Evolutionary conservation across 495 filamentous ascomycete genomes (phyloP).

Genomic region (Lepidopterella palustris): DNA sequence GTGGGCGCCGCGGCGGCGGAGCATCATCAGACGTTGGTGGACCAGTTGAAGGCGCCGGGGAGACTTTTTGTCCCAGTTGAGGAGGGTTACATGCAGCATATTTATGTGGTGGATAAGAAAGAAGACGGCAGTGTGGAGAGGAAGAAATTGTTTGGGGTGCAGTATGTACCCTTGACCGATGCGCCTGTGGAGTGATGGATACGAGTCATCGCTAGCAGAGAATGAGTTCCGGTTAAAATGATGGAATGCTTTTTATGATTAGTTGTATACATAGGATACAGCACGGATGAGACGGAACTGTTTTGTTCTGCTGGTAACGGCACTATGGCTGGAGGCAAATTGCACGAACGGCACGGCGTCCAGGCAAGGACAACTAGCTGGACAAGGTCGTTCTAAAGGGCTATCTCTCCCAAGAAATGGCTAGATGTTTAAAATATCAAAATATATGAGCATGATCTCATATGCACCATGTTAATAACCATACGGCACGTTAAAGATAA

Average conservation of each 20-base stretch:
- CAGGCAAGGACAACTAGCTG: no score
- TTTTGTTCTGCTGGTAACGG: neutral
- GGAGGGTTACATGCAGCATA: slow-evolving; percentile 58
- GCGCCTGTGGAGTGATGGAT: slow-evolving; percentile 48
- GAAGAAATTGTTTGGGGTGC: slow-evolving; percentile 73
- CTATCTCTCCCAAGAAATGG: no score
- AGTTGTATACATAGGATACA: neutral
- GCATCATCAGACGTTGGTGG: slow-evolving; percentile 65
- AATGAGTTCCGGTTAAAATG: neutral
- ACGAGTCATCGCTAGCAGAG: neutral
- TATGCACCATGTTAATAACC: no score
- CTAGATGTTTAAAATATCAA: no score
- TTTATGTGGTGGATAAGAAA: slow-evolving; percentile 89
- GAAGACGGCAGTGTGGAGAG: slow-evolving; percentile 64
- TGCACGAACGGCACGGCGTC: no score
- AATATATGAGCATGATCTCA: no score
- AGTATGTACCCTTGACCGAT: slow-evolving; percentile 93
- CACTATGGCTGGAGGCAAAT: neutral
- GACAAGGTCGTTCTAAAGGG: no score
- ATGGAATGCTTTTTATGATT: neutral
- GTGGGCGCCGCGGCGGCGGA: slow-evolving; percentile 81
- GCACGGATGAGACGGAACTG: neutral
- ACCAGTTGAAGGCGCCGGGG: slow-evolving; percentile 74
- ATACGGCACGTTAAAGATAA: no score
- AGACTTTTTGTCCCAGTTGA: slow-evolving; percentile 60